Base-by-base conservation (phyloP, 2,329 filamentous ascomycete species). In the Cercospora beticola region DNA sequence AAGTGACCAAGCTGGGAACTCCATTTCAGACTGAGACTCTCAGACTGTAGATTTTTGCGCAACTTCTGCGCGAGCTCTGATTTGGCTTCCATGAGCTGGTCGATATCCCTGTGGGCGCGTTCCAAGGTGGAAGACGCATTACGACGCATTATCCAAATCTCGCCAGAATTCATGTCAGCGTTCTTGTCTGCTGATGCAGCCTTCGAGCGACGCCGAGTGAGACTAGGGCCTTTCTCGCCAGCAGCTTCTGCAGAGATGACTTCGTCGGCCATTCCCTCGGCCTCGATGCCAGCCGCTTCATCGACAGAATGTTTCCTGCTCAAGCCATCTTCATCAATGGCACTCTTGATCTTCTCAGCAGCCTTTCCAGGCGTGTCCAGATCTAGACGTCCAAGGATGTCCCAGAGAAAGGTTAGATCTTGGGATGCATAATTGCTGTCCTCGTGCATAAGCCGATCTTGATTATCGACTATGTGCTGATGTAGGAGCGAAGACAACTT, bases 301-400 rank as follows among this genome's bases (percentile, higher is more conserved):
- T 95, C 89, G 1, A 90, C 85, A 40, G 90, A 87, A 74, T 97
- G 94, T 74, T 92, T 90, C 72, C 92, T 88, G 16, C 89, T 85
- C n/a, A 98, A 83, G 0, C 93, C 92, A 71, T 97, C 94, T 80
- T 98, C 95, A 75, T 99, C 95, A 67, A 99, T 97, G 4, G 94
- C 90, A 2, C 86, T 83, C 61, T 86, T 82, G 68, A 99, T 97
- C 23, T 86, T 86, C 23, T 83, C 81, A 2, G 94, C 92, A 4
- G 98, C 86, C 52, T 86, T 84, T 10, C 83, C 81, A 0, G 93
- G 92, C 2, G 88, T 87, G 12, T 86, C 83, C 21, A 97, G 83
- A 64, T 87, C 84, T 54, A 95, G 87, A 6, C 90, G 87, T 21
- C 78, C 79, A 2, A 85, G 76, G 78, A 49, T 78, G 73, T 61